phyloP scores from a whole-genome alignment of 768 basidiomycete species.

The Agaricus blazei region DNA sequence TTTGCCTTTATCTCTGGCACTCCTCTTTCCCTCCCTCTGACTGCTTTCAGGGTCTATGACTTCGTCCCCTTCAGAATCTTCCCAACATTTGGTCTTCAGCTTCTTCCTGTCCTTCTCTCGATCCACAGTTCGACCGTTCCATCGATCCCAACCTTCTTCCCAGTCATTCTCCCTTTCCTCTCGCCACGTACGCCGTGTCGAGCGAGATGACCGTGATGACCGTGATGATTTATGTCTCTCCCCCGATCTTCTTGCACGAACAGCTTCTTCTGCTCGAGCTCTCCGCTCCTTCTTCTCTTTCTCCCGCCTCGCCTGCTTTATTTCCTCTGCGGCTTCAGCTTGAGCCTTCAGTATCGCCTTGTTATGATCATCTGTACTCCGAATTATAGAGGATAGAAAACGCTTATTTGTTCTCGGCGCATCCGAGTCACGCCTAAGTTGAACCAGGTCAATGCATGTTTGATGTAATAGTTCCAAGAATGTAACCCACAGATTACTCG shows the following conservation, averaged over 20 bases:
- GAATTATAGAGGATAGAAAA: conserved; percentile 80
- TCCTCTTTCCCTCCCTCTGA: conserved; percentile 15
- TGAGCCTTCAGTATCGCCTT: conserved; percentile 74
- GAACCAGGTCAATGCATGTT: neutral
- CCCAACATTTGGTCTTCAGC: conserved; percentile 44
- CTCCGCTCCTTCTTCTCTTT: conserved; percentile 56
- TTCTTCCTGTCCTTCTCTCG: conserved; percentile 24
- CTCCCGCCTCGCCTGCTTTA: conserved; percentile 65
- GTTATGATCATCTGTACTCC: conserved; percentile 95
- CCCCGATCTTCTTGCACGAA: conserved; percentile 18
- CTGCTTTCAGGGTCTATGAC: conserved; percentile 25
- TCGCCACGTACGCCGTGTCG: conserved; percentile 9
- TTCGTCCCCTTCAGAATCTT: conserved; percentile 40
- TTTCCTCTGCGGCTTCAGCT: conserved; percentile 65
- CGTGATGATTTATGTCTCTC: neutral
- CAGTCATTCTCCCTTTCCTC: conserved; percentile 14
- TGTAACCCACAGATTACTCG: conserved; percentile 38
- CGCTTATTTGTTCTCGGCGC: conserved; percentile 81
- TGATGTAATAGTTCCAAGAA: too few species aligned
- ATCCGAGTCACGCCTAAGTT: conserved; percentile 27
- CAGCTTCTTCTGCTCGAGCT: conserved; percentile 72
- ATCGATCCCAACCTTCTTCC: conserved; percentile 46
- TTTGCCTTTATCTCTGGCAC: conserved; percentile 16
- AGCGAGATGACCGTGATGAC: neutral
- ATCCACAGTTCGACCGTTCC: conserved; percentile 46